Evolutionary conservation across 768 basidiomycete genomes (phyloP).

Genomic region (Psilocybe cubensis): DNA sequence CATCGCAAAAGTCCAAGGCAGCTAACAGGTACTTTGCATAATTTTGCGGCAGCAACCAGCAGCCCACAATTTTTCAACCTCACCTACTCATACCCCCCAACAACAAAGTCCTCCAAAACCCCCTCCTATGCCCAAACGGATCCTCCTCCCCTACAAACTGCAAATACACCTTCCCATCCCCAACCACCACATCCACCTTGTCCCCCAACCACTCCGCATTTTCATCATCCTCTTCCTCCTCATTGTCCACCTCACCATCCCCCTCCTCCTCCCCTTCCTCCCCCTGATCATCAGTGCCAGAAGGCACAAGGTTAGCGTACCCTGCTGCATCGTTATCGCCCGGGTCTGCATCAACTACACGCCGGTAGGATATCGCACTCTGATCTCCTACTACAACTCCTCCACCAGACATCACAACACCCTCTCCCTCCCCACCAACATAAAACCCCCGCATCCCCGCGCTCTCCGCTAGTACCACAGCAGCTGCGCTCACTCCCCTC

Average conservation of each 20-base stretch:
- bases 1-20: too few relatives aligned
- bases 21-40: too few relatives aligned
- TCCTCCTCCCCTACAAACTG: constrained; percentile 24
- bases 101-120: constrained; percentile 20
- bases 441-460: constrained; percentile 35
- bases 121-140: constrained; percentile 20
- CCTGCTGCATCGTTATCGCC: background rate
- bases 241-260: background rate
- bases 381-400: too few relatives aligned
- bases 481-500: constrained; percentile 24
- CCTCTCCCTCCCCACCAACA: constrained; percentile 28
- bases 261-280: background rate
- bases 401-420: too few relatives aligned
- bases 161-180: constrained; percentile 23
- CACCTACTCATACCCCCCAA: background rate
- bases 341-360: too few relatives aligned
- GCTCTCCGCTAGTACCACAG: constrained; percentile 39
- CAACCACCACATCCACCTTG: constrained; percentile 22
- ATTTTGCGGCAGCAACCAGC: too few relatives aligned
- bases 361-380: too few relatives aligned
- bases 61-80: too few relatives aligned
- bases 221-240: background rate
- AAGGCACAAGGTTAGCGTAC: background rate
- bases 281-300: background rate
- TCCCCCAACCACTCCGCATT: constrained; percentile 25